Evolutionary conservation across 805 yeast species (phyloP).

Genomic region (Candida maris): DNA sequence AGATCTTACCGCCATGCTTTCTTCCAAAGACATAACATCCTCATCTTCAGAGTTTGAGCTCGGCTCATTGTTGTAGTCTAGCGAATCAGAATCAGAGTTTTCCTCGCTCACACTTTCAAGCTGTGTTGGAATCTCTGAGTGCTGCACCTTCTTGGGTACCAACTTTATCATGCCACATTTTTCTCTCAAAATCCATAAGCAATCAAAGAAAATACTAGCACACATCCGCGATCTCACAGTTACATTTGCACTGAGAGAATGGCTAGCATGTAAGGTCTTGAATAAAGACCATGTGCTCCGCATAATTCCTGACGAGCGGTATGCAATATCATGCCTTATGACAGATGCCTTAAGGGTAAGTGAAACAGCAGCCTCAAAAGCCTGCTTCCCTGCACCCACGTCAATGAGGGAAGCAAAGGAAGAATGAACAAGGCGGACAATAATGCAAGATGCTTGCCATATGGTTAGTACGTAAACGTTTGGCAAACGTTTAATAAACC

Average conservation of each 20-base stretch:
- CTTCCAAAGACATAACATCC: slow-evolving; percentile 16
- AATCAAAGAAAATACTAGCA: slow-evolving; percentile 89
- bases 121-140: slow-evolving; percentile 14
- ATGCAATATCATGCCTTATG: slow-evolving; percentile 87
- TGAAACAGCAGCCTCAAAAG: slow-evolving; percentile 63
- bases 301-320: slow-evolving; percentile 91
- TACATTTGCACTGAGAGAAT: slow-evolving; percentile 39
- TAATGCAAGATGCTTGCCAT: slow-evolving; percentile 90
- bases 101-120: slow-evolving; percentile 29
- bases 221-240: slow-evolving; percentile 81
- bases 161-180: slow-evolving; percentile 82
- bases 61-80: slow-evolving; percentile 15
- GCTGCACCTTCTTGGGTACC: slow-evolving; percentile 30
- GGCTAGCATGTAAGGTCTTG: slow-evolving; percentile 58
- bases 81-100: slow-evolving; percentile 21
- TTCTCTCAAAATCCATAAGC: slow-evolving; percentile 77
- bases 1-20: slow-evolving; percentile 23
- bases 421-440: slow-evolving; percentile 76
- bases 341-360: slow-evolving; percentile 78
- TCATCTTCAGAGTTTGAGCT: slow-evolving; percentile 20
- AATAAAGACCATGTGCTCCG: slow-evolving; percentile 89
- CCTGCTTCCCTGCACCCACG: slow-evolving; percentile 62
- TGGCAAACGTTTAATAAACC: slow-evolving; percentile 75
- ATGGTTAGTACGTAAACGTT: slow-evolving; percentile 75
- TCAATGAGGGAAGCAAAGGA: slow-evolving; percentile 65